Evolutionary conservation across 305 asterid species (phyloP).

Genomic region (Nicotiana rustica): DNA sequence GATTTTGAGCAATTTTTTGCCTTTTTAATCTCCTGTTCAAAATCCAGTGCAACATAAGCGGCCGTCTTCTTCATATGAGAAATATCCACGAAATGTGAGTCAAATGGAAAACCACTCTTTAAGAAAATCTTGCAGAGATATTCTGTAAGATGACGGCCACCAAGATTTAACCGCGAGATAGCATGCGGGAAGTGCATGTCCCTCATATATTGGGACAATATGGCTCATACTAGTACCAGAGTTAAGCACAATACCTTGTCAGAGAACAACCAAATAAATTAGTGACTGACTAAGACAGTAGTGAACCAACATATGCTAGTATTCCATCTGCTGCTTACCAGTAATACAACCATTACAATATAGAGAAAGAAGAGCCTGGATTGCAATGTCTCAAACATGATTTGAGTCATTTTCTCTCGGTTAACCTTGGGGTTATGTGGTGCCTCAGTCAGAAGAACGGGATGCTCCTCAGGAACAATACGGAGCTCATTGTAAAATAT

Average conservation of each 20-base stretch:
- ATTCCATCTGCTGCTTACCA: neutral
- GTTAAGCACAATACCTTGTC: neutral
- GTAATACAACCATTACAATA: neutral
- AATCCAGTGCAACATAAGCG: neutral
- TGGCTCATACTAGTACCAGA: neutral
- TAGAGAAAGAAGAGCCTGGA: neutral
- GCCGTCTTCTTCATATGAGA: neutral
- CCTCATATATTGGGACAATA: neutral
- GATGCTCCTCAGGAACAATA: too few species aligned
- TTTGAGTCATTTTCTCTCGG: too few species aligned
- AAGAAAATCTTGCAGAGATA: neutral
- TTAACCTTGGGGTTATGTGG: neutral
- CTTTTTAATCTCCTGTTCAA: neutral
- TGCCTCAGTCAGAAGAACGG: too few species aligned
- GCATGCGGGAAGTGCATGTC: neutral
- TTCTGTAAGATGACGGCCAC: neutral
- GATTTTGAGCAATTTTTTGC: neutral
- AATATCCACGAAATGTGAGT: neutral
- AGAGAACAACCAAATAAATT: neutral
- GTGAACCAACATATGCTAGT: neutral
- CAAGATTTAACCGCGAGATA: neutral
- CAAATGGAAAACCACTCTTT: neutral
- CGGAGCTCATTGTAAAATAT: neutral
- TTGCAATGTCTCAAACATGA: neutral
- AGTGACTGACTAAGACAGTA: neutral